A percentile compares a stretch with the other conserved stretches of the same genome.
Evolutionary conservation across 2,329 filamentous ascomycete species (phyloP).

Genomic region (Botrytis deweyae): DNA sequence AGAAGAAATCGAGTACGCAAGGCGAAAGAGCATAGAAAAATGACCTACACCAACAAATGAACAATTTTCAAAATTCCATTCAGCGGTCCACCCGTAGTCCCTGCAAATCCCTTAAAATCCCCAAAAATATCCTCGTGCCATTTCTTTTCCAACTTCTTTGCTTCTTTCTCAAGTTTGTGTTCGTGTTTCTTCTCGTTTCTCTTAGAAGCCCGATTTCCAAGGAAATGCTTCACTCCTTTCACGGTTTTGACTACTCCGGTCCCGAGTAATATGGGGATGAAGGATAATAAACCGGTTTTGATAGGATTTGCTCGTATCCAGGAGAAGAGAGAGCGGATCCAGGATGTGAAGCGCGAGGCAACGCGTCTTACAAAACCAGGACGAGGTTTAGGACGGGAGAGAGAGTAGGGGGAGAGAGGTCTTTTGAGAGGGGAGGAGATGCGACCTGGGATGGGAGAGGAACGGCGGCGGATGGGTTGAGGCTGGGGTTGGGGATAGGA

Average conservation of each 20-base stretch:
- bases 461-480: slow-evolving; percentile 7
- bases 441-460: slow-evolving; percentile 20
- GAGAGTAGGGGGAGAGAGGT: slow-evolving; percentile 32
- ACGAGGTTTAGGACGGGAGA: slow-evolving; percentile 32
- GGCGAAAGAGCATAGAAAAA: background rate
- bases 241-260: slow-evolving; percentile 24
- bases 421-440: slow-evolving; percentile 31
- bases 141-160: slow-evolving; percentile 21
- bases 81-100: slow-evolving; percentile 33
- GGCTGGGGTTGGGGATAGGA: slow-evolving; percentile 17
- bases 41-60: slow-evolving; percentile 36
- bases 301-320: slow-evolving; percentile 34
- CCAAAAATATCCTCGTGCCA: slow-evolving; percentile 31
- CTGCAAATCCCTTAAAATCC: slow-evolving; percentile 34
- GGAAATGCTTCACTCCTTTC: slow-evolving; percentile 16
- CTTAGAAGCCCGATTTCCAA: background rate
- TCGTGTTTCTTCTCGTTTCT: background rate
- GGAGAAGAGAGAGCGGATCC: slow-evolving; percentile 24
- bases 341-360: slow-evolving; percentile 27
- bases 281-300: slow-evolving; percentile 29
- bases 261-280: slow-evolving; percentile 31
- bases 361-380: slow-evolving; percentile 32
- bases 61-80: slow-evolving; percentile 37
- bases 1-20: background rate
- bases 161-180: background rate